Evolutionary conservation across 1,284 basidiomycete genomes (phyloP).

Genomic region (Sporisorium reilianum): DNA sequence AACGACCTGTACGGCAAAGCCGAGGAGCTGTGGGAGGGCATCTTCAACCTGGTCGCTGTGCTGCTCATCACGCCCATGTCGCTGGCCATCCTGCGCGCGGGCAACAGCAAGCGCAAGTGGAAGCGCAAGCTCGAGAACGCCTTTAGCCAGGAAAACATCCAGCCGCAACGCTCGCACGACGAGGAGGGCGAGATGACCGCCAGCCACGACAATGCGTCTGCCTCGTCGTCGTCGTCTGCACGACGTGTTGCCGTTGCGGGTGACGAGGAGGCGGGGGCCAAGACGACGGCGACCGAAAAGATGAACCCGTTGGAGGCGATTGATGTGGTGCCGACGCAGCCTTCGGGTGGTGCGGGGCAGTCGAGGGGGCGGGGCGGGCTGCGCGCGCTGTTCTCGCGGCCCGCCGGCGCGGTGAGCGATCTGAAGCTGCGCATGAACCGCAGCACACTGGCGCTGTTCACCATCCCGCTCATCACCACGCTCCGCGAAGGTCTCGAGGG

Average conservation of each 20-base stretch:
- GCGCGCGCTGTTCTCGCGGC: constrained; percentile 21
- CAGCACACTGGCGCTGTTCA: constrained; percentile 56
- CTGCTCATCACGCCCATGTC: constrained; percentile 67
- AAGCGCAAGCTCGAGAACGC: constrained; percentile 59
- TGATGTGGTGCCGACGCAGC: constrained; percentile 31
- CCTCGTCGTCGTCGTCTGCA: constrained; percentile 14
- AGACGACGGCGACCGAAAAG: constrained; percentile 40
- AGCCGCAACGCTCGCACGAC: constrained; percentile 17
- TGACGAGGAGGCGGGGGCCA: constrained; percentile 9
- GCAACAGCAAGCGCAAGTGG: constrained; percentile 63
- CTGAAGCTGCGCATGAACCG: constrained; percentile 49
- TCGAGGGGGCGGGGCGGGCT: constrained; percentile 19
- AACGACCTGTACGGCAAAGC: constrained; percentile 73
- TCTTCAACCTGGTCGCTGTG: constrained; percentile 66
- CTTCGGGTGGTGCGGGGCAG: neutral
- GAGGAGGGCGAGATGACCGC: constrained; percentile 29
- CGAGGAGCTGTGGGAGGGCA: constrained; percentile 68
- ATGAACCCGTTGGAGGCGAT: constrained; percentile 47
- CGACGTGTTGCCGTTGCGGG: neutral
- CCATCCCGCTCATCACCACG: constrained; percentile 65
- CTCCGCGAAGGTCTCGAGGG: constrained; percentile 67
- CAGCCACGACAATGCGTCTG: constrained; percentile 14
- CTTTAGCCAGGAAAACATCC: constrained; percentile 38
- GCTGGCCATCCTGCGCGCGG: constrained; percentile 63
- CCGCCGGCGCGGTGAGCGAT: constrained; percentile 27